A percentile compares a stretch with the other conserved stretches of the same genome.
These are phyloP conservation scores for Mortierella sp. DNA, from an alignment of 371 early-diverging fungal species.

Conservation along the genomic window DNA sequence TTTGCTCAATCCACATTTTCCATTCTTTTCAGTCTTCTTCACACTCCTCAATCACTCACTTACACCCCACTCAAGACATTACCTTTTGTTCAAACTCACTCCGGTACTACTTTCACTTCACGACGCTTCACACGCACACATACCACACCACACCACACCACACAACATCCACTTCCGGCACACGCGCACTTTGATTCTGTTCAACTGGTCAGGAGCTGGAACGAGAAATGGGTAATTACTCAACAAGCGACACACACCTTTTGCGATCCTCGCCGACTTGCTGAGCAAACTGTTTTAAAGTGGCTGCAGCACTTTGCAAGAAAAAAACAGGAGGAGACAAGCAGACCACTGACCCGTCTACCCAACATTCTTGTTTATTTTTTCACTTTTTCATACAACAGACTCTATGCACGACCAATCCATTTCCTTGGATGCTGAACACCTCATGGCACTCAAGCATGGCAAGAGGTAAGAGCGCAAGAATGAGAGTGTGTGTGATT, in stretches of 20 bases:
- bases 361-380: not conserved
- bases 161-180: not conserved
- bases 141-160: not conserved
- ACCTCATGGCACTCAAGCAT: constrained; percentile 49
- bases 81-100: not conserved
- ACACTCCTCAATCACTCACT: not conserved
- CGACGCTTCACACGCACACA: not conserved
- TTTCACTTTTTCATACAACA: not conserved
- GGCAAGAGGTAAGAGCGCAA: constrained; percentile 46
- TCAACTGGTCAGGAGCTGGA: not conserved
- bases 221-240: constrained; percentile 6
- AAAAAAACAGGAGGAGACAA: not conserved
- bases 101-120: not conserved
- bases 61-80: no score
- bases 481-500: no score
- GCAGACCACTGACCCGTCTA: not conserved
- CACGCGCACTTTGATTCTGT: not conserved
- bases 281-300: not conserved
- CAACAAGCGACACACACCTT: not conserved
- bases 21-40: not conserved
- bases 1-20: not conserved
- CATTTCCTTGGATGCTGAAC: constrained; percentile 40
- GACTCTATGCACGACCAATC: constrained; percentile 33
- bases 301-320: not conserved
- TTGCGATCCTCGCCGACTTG: not conserved